Conservation (phyloP, 2,329 filamentous ascomycete species). For the Graphilbum sp. region DNA sequence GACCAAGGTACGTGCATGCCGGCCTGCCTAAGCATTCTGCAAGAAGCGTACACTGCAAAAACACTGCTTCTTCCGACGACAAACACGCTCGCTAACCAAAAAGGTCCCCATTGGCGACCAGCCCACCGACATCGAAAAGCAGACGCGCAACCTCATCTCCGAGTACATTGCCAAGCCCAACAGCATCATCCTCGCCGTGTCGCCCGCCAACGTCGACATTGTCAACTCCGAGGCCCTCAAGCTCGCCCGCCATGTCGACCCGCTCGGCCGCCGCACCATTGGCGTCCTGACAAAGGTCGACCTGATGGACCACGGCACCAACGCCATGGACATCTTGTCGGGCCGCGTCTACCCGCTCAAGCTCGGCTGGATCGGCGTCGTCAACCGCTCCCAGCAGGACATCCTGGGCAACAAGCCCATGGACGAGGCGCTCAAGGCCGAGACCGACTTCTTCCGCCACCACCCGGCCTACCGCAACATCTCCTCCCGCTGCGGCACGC, state of each 20-base stretch:
- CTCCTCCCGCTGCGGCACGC: constrained; percentile 80
- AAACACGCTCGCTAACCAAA: too few species aligned
- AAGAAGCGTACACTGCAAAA: too few species aligned
- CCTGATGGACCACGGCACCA: constrained; percentile 95
- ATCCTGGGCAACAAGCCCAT: constrained; percentile 95
- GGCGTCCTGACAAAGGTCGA: constrained; percentile 98
- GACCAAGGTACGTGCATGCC: constrained; percentile 51
- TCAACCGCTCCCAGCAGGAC: constrained; percentile 96
- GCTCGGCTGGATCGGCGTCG: constrained; percentile 92
- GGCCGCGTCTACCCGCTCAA: constrained; percentile 94
- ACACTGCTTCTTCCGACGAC: too few species aligned
- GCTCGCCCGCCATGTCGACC: constrained; percentile 89
- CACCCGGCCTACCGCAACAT: constrained; percentile 97
- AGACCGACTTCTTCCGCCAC: constrained; percentile 90
- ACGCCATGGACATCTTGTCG: constrained; percentile 96
- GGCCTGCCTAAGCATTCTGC: neutral
- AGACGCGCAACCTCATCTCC: constrained; percentile 95
- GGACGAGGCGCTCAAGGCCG: constrained; percentile 74
- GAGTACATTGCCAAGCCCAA: constrained; percentile 99
- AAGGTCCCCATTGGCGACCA: constrained; percentile 14
- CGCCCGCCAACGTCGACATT: constrained; percentile 91
- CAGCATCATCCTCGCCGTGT: constrained; percentile 93
- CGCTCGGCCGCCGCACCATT: constrained; percentile 92
- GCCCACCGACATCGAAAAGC: constrained; percentile 28
- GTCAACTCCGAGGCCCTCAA: constrained; percentile 97